Percentiles rank a stretch among this genome's conserved stretches.
phyloP scores from a whole-genome alignment of 345 rosid species.

The Syzygium aqueum region DNA sequence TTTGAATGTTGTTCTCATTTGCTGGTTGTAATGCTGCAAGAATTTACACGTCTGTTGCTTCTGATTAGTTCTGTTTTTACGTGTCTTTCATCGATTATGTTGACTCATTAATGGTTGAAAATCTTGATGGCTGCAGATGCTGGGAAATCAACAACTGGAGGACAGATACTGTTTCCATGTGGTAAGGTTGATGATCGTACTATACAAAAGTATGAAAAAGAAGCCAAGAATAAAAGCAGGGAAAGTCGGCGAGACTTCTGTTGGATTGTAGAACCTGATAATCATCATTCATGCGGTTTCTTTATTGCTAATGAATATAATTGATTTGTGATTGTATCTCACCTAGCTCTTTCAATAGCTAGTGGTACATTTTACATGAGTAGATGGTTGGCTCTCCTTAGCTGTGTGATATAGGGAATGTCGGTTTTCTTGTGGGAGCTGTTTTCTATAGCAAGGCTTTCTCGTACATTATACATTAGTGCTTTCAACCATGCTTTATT shows the following conservation, averaged over 20 bases:
- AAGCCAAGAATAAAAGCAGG: slow-evolving; percentile 97
- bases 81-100: background rate
- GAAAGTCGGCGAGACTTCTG: slow-evolving; percentile 70
- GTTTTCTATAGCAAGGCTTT: background rate
- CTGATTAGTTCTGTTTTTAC: background rate
- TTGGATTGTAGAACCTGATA: background rate
- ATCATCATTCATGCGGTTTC: background rate
- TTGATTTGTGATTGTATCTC: background rate
- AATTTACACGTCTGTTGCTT: background rate
- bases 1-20: background rate
- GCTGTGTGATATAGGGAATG: background rate
- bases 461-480: background rate
- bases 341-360: background rate
- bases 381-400: background rate
- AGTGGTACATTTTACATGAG: background rate
- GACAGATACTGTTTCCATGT: slow-evolving; percentile 93
- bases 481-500: background rate
- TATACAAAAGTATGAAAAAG: slow-evolving; percentile 93
- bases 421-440: background rate
- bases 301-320: background rate
- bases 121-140: slow-evolving; percentile 46
- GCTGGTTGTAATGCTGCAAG: background rate
- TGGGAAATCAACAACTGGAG: slow-evolving; percentile 95
- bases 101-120: background rate
- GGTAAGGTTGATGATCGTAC: slow-evolving; percentile 96